Base-by-base conservation (phyloP, 129 eudicot genomes). In the Mikania micrantha region DNA sequence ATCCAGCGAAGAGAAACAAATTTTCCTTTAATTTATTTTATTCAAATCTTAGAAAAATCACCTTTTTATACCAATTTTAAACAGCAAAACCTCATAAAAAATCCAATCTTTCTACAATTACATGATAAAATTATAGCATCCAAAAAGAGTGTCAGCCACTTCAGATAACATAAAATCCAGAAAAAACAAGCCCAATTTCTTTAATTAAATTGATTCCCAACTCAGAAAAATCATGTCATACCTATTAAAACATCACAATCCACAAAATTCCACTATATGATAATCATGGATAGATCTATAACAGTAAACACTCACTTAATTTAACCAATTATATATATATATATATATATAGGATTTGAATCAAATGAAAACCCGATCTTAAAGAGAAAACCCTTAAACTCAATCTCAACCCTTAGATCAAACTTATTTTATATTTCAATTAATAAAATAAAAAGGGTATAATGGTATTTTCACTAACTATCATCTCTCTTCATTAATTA, bases 61-160 rank as follows among this genome's bases (percentile, higher is more conserved):
- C n/a, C n/a, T n/a, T 39, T 41, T 5, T 39, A 9, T 8, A 25
- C 63, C 50, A 12, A 40, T 7, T 45, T 47, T 9, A 7, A 27
- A 13, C 32, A 42, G 19, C 28, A 60, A 45, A 67, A 19, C 64
- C 45, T n/a, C 36, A 34, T 35, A 12, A 73, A 60, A 72, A 50
- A 22, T 52, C 32, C 34, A 52, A 52, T 52, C 60, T 52, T 54
- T 59, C 28, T 17, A 10, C 27, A 32, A 15, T 47, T n/a, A 17
- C 25, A 47, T 9, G 9, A 45, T 29, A 13, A n/a, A 48, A 3
- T 17, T 50, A 8, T 27, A 13, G 38, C 25, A 65, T 24, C 9
- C 48, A 7, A 61, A 5, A 70, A 40, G 38, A 76, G 69, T 49
- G 19, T 1, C 70, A 63, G 64, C 74, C 74, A 75, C 68, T 57